A percentile compares a stretch with the other conserved stretches of the same genome.
phyloP scores from a whole-genome alignment of 768 basidiomycete genomes.

The Russula ochroleuca region DNA sequence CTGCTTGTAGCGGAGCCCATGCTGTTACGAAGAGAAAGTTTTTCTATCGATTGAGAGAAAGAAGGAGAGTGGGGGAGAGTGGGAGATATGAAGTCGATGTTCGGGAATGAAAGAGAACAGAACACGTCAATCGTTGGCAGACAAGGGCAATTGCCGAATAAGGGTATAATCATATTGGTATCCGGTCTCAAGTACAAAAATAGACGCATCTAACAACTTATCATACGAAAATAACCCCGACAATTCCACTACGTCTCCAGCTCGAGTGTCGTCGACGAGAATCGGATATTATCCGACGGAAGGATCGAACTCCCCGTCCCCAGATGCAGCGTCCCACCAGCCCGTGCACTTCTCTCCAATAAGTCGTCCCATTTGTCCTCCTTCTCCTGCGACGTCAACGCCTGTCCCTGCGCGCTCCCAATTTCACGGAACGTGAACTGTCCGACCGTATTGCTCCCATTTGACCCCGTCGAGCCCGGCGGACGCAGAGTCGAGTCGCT shows the following conservation, averaged over 20 bases:
- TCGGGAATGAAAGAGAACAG: background rate
- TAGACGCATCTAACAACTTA: background rate
- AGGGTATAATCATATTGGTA: constrained; percentile 6
- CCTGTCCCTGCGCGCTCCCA: constrained; percentile 35
- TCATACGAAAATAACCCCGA: background rate
- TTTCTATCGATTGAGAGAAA: background rate
- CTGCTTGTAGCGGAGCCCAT: constrained; percentile 50
- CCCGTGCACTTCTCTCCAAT: constrained; percentile 57
- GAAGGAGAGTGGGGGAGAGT: background rate
- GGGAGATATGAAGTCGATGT: background rate
- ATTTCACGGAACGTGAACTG: constrained; percentile 50
- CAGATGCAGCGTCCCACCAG: constrained; percentile 71
- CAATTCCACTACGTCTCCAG: background rate
- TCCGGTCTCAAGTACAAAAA: background rate
- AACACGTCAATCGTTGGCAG: background rate
- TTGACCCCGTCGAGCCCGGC: background rate
- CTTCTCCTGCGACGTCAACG: constrained; percentile 65
- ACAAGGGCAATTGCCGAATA: constrained; percentile 5
- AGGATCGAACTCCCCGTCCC: constrained; percentile 38
- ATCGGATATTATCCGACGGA: constrained; percentile 42
- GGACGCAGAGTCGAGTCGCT: constrained; percentile 22
- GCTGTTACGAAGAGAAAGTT: constrained; percentile 3
- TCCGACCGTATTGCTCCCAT: constrained; percentile 26
- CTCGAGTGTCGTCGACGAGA: constrained; percentile 34
- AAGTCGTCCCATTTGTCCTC: constrained; percentile 66